phyloP scores from a whole-genome alignment of 306 rosid species.

The Myrica gale region DNA sequence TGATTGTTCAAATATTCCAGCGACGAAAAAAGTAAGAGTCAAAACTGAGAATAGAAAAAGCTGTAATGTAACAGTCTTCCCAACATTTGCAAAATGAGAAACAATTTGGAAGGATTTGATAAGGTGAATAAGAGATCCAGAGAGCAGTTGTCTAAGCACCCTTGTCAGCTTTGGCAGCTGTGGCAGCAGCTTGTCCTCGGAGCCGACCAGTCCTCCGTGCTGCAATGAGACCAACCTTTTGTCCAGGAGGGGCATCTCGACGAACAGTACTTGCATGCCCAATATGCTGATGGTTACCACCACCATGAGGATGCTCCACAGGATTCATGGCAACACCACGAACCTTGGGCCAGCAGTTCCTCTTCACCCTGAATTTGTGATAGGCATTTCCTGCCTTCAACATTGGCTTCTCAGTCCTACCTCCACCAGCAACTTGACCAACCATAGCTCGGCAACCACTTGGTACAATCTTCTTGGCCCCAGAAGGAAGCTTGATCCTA shows the following conservation, averaged over 20 bases:
- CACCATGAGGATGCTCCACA: constrained; percentile 92
- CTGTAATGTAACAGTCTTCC: background rate
- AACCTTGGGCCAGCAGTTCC: constrained; percentile 89
- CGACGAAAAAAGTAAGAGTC: background rate
- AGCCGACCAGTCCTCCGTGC: constrained; percentile 82
- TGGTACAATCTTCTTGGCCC: constrained; percentile 72
- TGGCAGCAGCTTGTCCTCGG: constrained; percentile 77
- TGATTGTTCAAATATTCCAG: too few relatives aligned
- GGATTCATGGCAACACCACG: constrained; percentile 98
- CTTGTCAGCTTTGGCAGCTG: constrained; percentile 68
- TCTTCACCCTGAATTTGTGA: constrained; percentile 77
- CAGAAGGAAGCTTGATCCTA: constrained; percentile 83
- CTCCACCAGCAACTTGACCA: constrained; percentile 89
- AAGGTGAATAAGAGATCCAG: too few relatives aligned
- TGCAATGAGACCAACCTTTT: constrained; percentile 86
- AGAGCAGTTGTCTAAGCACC: constrained; percentile 30
- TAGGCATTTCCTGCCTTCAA: constrained; percentile 82
- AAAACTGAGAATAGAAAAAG: background rate
- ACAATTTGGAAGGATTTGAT: background rate
- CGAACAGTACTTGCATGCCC: constrained; percentile 79
- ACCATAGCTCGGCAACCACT: constrained; percentile 81
- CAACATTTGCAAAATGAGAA: too few relatives aligned
- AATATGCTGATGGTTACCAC: constrained; percentile 90
- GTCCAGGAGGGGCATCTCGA: constrained; percentile 82
- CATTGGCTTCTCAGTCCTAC: constrained; percentile 79